These are phyloP conservation scores for Leishmania tarentolae DNA, from an alignment of 208 protist species.

Conservation along the genomic window DNA sequence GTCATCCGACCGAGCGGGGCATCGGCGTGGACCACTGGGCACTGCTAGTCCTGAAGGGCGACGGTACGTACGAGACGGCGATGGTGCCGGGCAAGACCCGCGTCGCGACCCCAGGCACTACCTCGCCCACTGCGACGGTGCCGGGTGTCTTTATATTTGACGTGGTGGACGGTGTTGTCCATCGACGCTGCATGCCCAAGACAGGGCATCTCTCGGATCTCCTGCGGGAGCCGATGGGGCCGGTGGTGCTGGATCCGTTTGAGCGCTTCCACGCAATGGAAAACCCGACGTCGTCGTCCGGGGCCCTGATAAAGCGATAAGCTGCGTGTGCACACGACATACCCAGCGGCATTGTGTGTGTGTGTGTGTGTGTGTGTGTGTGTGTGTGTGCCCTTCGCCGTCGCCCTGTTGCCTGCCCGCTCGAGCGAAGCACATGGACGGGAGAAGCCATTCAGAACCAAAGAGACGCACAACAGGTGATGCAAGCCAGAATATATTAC, in stretches of 20 bases:
- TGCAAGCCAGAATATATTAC: neutral
- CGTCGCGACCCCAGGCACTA: conserved; percentile 6
- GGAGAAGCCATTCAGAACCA: neutral
- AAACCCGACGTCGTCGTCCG: conserved; percentile 76
- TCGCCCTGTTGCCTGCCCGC: neutral
- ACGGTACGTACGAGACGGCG: conserved; percentile 75
- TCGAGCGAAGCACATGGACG: neutral
- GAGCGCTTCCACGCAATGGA: conserved; percentile 84
- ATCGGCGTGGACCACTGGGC: conserved; percentile 90
- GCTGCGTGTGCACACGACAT: neutral
- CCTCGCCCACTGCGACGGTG: conserved; percentile 8
- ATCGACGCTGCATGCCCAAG: conserved; percentile 19
- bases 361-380: too few species aligned
- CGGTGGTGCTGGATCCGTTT: conserved; percentile 76
- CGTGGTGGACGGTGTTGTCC: conserved; percentile 51
- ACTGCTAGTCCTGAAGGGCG: conserved; percentile 67
- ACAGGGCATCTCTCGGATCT: conserved; percentile 53
- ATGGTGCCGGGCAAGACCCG: conserved; percentile 55
- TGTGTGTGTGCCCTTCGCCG: neutral
- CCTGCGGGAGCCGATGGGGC: conserved; percentile 55
- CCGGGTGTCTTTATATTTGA: conserved; percentile 73
- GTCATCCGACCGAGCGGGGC: conserved; percentile 88
- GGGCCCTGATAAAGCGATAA: conserved; percentile 42
- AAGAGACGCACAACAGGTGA: neutral
- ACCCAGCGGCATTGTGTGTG: neutral